Conservation (phyloP, 2,329 filamentous ascomycete genomes). For the Exophiala spinifera region DNA sequence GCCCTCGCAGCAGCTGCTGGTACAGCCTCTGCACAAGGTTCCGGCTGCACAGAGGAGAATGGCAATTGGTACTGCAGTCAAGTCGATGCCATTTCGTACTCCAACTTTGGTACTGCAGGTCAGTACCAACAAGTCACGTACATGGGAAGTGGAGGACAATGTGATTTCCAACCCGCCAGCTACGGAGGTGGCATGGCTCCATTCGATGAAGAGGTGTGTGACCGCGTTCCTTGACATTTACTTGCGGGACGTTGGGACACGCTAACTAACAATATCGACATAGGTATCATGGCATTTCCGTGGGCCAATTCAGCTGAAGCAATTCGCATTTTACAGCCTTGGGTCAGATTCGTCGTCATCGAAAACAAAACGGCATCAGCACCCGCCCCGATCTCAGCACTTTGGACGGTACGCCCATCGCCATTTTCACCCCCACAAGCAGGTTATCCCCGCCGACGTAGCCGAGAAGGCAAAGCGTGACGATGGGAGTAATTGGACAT, state of each 20-base stretch:
- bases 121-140: constrained; percentile 61
- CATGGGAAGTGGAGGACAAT: constrained; percentile 54
- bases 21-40: constrained; percentile 9
- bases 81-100: constrained; percentile 66
- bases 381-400: constrained; percentile 33
- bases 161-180: constrained; percentile 49
- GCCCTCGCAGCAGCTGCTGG: constrained; percentile 13
- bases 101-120: constrained; percentile 58
- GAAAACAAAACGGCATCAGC: constrained; percentile 38
- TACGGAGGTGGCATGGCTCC: constrained; percentile 62
- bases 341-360: constrained; percentile 30
- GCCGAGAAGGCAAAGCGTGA: constrained; percentile 5
- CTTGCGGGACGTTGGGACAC: no score
- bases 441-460: not conserved
- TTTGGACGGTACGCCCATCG: constrained; percentile 46
- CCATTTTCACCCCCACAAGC: constrained; percentile 49
- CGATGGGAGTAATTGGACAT: not conserved
- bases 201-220: constrained; percentile 66
- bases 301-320: constrained; percentile 64
- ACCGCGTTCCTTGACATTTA: no score
- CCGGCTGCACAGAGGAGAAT: constrained; percentile 18
- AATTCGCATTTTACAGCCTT: constrained; percentile 68
- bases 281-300: constrained; percentile 71
- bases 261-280: not conserved
- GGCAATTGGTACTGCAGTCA: constrained; percentile 63